Base-by-base conservation (phyloP, 495 filamentous ascomycete species). In the Penicillium canariense region DNA sequence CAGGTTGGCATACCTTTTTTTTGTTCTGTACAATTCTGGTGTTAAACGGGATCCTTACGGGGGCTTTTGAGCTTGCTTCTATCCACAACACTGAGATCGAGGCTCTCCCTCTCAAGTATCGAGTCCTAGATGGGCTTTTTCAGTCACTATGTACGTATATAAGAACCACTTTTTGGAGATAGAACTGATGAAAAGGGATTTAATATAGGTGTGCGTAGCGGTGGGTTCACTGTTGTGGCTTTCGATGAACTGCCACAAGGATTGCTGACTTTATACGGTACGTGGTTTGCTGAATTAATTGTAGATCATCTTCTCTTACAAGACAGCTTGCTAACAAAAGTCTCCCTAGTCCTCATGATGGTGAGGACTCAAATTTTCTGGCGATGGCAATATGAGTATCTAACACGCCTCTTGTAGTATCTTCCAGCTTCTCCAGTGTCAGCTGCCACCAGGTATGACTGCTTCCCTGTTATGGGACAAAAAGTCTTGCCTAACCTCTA, bases 21-120 rank as follows among this genome's bases (percentile, higher is more conserved):
- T 72, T 96, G 4, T 58, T 89, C 3, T 78, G 81, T 25, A 84
- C 86, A 58, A 70, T 95, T 15, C 65, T 95, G 17, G 48, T 82
- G 4, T 75, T 94, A 6, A 96, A 93, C 61, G 82, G 81, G 6
- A 81, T 89, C 50, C 88, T 95, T 63, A 93, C 89, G 88, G 79
- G 76, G 8, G 81, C 81, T 14, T 96, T 94, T 63, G 88, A 90
- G 67, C 62, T 96, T 34, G 77, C 91, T 10, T 84, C 91, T 47
- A 80, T 92, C 38, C 79, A 81, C 23, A 91, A 91, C 60, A 63
- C 69, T 15, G 76, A 76, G 25, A 79, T 91, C 9, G 69, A 79
- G 12, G 48, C 52, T 8, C 75, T 88, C 10, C 79, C 86, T 0
- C 59, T 69, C 0, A 74, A 75, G 9, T 79, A 77, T 47, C 81